Percentiles rank a stretch among this genome's conserved stretches.
Evolutionary conservation across 75 land plant genomes (phyloP).

Genomic region (Picea glauca): DNA sequence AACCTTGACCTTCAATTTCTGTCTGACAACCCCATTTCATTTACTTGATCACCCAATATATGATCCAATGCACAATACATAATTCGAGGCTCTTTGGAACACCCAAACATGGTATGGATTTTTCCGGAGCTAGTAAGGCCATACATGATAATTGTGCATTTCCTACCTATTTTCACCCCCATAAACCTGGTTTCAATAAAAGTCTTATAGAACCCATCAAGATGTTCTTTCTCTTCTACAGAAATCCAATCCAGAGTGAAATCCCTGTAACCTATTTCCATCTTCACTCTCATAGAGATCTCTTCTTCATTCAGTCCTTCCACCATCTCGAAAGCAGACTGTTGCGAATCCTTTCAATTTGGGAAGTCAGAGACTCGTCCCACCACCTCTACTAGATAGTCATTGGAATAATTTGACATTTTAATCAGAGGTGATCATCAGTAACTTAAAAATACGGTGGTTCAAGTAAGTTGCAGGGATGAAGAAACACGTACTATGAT

Average conservation of each 20-base stretch:
- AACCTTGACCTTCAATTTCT: conserved; percentile 15
- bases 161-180: conserved; percentile 23
- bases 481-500: too few relatives aligned
- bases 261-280: too few relatives aligned
- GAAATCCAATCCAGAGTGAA: conserved; percentile 37
- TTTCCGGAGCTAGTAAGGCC: conserved; percentile 49
- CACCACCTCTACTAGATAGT: conserved; percentile 42
- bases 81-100: conserved; percentile 30
- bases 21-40: not conserved
- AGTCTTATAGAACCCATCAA: conserved; percentile 25
- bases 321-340: not conserved
- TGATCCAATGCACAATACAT: conserved; percentile 31
- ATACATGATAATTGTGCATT: conserved; percentile 53
- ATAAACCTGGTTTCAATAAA: conserved; percentile 34
- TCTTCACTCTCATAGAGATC: too few relatives aligned
- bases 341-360: not conserved
- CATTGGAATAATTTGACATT: not conserved
- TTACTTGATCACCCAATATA: conserved; percentile 12
- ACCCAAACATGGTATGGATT: conserved; percentile 47
- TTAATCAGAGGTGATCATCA: not conserved
- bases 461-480: too few relatives aligned
- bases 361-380: conserved; percentile 39
- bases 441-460: too few relatives aligned
- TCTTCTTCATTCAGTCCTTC: conserved; percentile 17
- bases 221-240: conserved; percentile 19